phyloP scores from a whole-genome alignment of 208 protist species.

The Strigomonas culicis region DNA sequence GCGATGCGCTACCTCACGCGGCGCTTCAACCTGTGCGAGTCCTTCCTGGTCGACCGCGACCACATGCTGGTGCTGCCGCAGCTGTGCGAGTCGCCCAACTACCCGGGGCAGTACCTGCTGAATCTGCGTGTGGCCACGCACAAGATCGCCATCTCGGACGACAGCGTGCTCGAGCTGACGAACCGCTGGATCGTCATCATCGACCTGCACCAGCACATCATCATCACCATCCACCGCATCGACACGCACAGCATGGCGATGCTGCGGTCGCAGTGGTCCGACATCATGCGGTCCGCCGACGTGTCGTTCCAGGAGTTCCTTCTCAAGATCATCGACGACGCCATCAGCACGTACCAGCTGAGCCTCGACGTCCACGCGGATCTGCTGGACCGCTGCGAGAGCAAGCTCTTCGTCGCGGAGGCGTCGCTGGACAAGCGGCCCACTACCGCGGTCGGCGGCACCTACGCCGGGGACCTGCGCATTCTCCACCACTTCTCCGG shows the following conservation, averaged over 20 bases:
- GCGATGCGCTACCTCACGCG: slow-evolving; percentile 56
- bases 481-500: slow-evolving; percentile 76
- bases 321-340: slow-evolving; percentile 78
- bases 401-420: slow-evolving; percentile 58
- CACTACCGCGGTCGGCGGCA: neutral
- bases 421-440: neutral
- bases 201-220: slow-evolving; percentile 64
- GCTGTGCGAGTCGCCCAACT: slow-evolving; percentile 61
- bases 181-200: slow-evolving; percentile 86
- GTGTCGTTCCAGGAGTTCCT: slow-evolving; percentile 86
- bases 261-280: slow-evolving; percentile 63
- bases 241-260: slow-evolving; percentile 67
- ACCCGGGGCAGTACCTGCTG: slow-evolving; percentile 75
- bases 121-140: slow-evolving; percentile 76
- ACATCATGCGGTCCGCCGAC: slow-evolving; percentile 52
- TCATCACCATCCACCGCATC: slow-evolving; percentile 82
- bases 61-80: slow-evolving; percentile 74
- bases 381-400: slow-evolving; percentile 75
- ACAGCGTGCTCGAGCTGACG: slow-evolving; percentile 77
- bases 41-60: slow-evolving; percentile 77
- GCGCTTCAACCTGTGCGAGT: slow-evolving; percentile 72
- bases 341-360: slow-evolving; percentile 70
- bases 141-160: slow-evolving; percentile 67
- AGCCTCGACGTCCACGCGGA: slow-evolving; percentile 73
- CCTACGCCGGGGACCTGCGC: slow-evolving; percentile 26